Conservation (phyloP, 2,329 filamentous ascomycete genomes). For the Ophiocordyceps sinensis region DNA sequence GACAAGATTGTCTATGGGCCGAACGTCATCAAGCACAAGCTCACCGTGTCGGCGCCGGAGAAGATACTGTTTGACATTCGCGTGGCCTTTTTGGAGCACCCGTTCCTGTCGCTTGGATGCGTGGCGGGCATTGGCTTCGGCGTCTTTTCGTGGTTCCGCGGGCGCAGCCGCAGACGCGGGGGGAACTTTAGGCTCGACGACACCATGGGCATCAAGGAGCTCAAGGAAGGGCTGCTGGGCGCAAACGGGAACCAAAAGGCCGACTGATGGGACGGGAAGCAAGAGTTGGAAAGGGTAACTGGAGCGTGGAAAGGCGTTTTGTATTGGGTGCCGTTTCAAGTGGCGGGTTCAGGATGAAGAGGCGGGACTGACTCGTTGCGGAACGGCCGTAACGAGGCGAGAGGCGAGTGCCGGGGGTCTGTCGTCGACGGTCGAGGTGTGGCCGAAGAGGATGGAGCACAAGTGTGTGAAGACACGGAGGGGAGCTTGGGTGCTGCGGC, state of each 20-base stretch:
- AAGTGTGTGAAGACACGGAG: no score
- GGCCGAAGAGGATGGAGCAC: no score
- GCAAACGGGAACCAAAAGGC: constrained; percentile 20
- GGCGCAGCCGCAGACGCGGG: constrained; percentile 38
- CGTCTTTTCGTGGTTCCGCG: constrained; percentile 36
- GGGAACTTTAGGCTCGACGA: constrained; percentile 51
- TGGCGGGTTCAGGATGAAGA: no score
- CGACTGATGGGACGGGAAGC: constrained; percentile 10
- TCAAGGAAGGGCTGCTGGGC: constrained; percentile 53
- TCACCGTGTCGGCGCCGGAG: constrained; percentile 58
- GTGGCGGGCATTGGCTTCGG: constrained; percentile 42
- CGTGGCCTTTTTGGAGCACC: constrained; percentile 42
- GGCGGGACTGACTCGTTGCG: no score
- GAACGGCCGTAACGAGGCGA: no score
- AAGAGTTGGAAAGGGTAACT: background rate
- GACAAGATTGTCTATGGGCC: constrained; percentile 55
- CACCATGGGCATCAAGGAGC: constrained; percentile 30
- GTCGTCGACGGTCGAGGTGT: no score
- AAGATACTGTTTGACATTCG: constrained; percentile 57
- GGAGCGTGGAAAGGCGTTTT: background rate
- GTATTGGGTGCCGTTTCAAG: background rate
- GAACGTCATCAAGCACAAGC: constrained; percentile 60
- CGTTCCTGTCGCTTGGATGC: constrained; percentile 41
- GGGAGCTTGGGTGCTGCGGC: no score
- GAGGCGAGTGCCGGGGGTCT: no score